Percentiles rank a stretch among this genome's conserved stretches.
These are phyloP conservation scores for Myxozyma mucilagina DNA, from an alignment of 805 yeast genomes.

Conservation along the genomic window DNA sequence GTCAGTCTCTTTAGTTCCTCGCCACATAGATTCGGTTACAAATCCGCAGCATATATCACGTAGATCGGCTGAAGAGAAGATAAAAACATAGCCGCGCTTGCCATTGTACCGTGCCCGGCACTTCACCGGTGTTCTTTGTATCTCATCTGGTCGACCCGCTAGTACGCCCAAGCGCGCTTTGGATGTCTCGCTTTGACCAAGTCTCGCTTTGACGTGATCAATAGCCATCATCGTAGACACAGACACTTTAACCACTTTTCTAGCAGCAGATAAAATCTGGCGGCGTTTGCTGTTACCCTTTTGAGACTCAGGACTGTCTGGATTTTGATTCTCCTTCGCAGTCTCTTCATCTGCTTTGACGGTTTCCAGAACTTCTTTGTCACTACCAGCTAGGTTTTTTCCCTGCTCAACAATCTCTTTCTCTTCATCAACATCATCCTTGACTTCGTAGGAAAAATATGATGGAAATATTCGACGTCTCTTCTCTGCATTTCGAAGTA, in stretches of 20 bases:
- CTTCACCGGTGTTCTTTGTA: neutral
- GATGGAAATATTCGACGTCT: conserved; percentile 6
- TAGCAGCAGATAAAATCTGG: conserved; percentile 1
- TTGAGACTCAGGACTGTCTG: neutral
- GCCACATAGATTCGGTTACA: conserved; percentile 4
- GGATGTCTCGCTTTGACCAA: conserved; percentile 9
- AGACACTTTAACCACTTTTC: neutral
- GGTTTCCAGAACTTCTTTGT: neutral
- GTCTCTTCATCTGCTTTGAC: neutral
- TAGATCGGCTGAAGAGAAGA: neutral
- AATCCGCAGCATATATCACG: conserved; percentile 5
- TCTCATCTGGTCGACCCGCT: neutral
- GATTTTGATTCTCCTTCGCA: neutral
- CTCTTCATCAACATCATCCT: neutral
- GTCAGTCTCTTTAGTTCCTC: conserved; percentile 6
- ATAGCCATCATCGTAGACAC: conserved; percentile 5
- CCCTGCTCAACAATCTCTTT: neutral
- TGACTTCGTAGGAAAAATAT: neutral
- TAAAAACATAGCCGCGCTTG: conserved; percentile 7
- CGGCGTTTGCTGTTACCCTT: neutral
- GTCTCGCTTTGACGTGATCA: conserved; percentile 8
- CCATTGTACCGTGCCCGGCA: conserved; percentile 11
- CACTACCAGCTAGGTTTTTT: conserved; percentile 1
- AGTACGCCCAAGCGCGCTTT: conserved; percentile 10
- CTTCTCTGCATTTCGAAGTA: conserved; percentile 14